Conservation (phyloP, 1,284 basidiomycete genomes). For the Heimioporus retisporus region DNA sequence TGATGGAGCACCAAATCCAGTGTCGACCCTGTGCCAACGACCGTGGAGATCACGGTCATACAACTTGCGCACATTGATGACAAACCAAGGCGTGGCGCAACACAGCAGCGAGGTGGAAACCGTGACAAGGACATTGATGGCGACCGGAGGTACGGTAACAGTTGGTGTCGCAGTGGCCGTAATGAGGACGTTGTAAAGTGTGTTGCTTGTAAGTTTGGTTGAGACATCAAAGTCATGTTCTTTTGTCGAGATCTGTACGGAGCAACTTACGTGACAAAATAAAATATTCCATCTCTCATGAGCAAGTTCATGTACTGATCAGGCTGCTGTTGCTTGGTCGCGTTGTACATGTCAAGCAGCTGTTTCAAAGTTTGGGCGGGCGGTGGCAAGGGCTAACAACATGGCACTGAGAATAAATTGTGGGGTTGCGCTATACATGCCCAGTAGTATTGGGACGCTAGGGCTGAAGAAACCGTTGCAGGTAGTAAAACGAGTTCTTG, state of each 20-base stretch:
- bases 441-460: not conserved
- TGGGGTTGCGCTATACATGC: not conserved
- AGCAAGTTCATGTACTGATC: too few relatives aligned
- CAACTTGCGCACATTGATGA: conserved; percentile 8
- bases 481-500: not conserved
- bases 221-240: too few relatives aligned
- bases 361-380: not conserved
- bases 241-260: too few relatives aligned
- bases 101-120: too few relatives aligned
- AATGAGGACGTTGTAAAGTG: too few relatives aligned
- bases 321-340: too few relatives aligned
- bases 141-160: too few relatives aligned
- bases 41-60: not conserved
- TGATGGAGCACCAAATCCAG: conserved; percentile 5
- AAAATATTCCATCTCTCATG: too few relatives aligned
- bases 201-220: too few relatives aligned
- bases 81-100: not conserved
- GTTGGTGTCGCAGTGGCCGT: too few relatives aligned
- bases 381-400: not conserved
- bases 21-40: conserved; percentile 1
- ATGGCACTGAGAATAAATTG: not conserved
- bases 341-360: conserved; percentile 11
- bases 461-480: not conserved
- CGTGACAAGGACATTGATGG: too few relatives aligned
- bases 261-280: too few relatives aligned